Evolutionary conservation across 345 rosid species (phyloP).

Genomic region (Hibiscus mutabilis): DNA sequence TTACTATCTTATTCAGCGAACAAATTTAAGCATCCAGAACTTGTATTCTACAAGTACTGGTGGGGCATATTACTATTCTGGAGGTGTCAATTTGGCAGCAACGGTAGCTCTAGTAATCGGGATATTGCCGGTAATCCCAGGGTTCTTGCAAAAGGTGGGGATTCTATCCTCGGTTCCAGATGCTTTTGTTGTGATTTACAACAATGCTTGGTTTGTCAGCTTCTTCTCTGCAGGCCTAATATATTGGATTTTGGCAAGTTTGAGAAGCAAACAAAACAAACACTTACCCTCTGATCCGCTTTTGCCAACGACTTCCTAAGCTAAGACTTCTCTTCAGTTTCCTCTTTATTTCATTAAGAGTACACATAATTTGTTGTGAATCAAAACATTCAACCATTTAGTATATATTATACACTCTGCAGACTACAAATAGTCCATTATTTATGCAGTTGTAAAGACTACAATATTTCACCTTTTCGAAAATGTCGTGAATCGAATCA

Average conservation of each 20-base stretch:
- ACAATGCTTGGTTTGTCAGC: constrained; percentile 85
- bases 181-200: constrained; percentile 46
- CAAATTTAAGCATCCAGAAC: constrained; percentile 39
- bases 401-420: neutral
- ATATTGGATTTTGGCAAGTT: constrained; percentile 45
- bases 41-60: constrained; percentile 48
- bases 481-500: too few species aligned
- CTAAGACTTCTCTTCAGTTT: neutral
- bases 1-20: constrained; percentile 54
- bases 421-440: neutral
- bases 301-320: neutral
- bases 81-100: constrained; percentile 65
- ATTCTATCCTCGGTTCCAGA: constrained; percentile 27
- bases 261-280: constrained; percentile 28
- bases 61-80: constrained; percentile 58
- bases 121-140: constrained; percentile 77
- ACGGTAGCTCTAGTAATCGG: constrained; percentile 55
- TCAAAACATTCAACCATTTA: neutral
- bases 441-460: neutral
- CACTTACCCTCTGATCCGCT: constrained; percentile 36
- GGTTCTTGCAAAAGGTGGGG: constrained; percentile 68
- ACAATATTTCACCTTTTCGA: too few species aligned
- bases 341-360: neutral
- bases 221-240: constrained; percentile 57
- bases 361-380: neutral